Conservation (phyloP, 2,329 filamentous ascomycete genomes). For the Claviceps paspali region DNA sequence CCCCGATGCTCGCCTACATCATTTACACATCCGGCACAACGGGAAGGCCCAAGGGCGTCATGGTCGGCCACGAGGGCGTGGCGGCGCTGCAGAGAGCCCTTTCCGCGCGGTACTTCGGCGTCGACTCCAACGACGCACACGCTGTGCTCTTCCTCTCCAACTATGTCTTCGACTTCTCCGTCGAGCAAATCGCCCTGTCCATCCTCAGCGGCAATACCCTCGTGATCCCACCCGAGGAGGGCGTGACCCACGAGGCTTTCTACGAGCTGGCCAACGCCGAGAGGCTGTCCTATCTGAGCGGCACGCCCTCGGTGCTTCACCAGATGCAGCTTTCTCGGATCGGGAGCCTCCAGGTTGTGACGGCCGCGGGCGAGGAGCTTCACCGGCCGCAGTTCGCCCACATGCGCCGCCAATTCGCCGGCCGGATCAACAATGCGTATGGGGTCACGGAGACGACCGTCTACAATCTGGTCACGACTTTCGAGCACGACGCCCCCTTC, state of each 20-base stretch:
- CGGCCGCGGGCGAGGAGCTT: not conserved
- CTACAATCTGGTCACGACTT: constrained; percentile 1
- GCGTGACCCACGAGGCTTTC: not conserved
- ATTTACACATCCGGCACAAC: constrained; percentile 9
- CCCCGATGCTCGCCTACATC: constrained; percentile 5
- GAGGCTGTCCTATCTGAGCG: constrained; percentile 1
- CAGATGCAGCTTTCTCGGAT: not conserved
- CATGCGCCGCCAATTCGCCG: not conserved
- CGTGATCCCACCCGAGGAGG: not conserved
- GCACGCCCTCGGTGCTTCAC: constrained; percentile 1
- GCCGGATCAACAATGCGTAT: constrained; percentile 1
- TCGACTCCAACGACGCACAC: not conserved
- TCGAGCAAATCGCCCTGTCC: constrained; percentile 1
- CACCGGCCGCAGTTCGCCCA: not conserved
- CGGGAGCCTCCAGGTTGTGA: not conserved
- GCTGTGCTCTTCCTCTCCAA: constrained; percentile 4
- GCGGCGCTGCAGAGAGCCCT: constrained; percentile 1
- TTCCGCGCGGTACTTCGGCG: constrained; percentile 4
- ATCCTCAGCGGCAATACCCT: constrained; percentile 1
- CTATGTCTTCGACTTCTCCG: constrained; percentile 6
- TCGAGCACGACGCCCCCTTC: not conserved
- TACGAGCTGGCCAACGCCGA: not conserved
- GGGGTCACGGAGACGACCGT: constrained; percentile 1
- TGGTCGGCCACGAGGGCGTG: constrained; percentile 6
- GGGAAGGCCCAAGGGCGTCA: constrained; percentile 6